Conservation (phyloP, 192 early-diverging fungal species). For the Backusella liffmaniae region DNA sequence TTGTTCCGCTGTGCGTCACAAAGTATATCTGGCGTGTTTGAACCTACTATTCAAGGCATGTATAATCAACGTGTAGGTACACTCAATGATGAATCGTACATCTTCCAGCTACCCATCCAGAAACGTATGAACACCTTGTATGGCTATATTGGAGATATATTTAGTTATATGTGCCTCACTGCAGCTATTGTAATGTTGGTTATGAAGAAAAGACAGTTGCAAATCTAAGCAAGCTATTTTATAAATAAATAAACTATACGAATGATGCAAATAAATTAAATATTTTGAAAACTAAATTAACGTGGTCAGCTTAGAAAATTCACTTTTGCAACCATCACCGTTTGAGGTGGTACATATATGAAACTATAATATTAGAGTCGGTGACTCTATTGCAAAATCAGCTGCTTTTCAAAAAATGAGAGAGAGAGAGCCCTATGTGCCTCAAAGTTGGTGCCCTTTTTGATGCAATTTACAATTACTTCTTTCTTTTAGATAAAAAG, state of each 20-base stretch:
- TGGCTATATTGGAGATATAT: not conserved
- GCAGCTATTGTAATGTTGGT: not conserved
- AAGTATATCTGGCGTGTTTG: conserved; percentile 40
- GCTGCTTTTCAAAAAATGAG: not conserved
- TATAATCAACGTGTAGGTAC: conserved; percentile 1
- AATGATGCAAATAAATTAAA: too few species aligned
- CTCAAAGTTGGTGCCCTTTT: not conserved
- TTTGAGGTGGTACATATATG: not conserved
- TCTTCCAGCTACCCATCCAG: not conserved
- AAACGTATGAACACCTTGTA: not conserved
- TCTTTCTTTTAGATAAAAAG: not conserved
- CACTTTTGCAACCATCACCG: not conserved
- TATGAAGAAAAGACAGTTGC: not conserved
- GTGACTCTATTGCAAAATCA: not conserved
- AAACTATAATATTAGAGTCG: not conserved
- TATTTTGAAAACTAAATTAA: too few species aligned
- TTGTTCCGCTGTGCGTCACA: conserved; percentile 42
- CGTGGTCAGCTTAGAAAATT: not conserved
- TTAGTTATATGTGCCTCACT: not conserved
- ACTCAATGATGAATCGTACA: not conserved
- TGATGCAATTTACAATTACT: not conserved
- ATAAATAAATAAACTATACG: too few species aligned
- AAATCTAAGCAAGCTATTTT: not conserved
- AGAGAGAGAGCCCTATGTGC: not conserved
- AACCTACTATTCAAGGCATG: not conserved